Evolutionary conservation across 2,329 filamentous ascomycete species (phyloP).

Genomic region (Aspergillus brasiliensis): DNA sequence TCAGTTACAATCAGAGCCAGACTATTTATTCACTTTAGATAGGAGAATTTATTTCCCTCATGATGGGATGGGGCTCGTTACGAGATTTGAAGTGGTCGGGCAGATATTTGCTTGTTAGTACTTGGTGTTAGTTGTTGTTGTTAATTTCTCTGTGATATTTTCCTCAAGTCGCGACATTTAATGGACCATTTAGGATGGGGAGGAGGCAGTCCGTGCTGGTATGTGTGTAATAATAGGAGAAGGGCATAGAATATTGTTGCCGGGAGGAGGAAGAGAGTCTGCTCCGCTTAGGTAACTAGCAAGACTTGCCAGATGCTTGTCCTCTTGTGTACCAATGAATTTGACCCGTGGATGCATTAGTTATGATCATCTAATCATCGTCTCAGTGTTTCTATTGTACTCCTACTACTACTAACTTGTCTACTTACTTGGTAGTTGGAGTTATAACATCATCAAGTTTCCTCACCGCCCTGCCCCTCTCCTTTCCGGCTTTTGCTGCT

Average conservation of each 20-base stretch:
- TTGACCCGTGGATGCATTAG: too few relatives aligned
- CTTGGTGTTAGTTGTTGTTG: neutral
- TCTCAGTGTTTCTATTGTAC: too few relatives aligned
- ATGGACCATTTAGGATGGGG: neutral
- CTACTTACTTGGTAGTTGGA: too few relatives aligned
- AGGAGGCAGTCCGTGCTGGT: too few relatives aligned
- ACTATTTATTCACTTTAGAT: neutral
- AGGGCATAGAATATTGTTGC: too few relatives aligned
- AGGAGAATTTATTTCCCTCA: neutral
- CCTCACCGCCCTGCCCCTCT: slow-evolving; percentile 3
- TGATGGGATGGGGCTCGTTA: neutral
- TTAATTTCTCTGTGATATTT: neutral
- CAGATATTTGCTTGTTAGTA: neutral
- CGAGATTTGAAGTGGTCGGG: neutral
- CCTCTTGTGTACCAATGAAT: too few relatives aligned
- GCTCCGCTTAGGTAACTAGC: too few relatives aligned
- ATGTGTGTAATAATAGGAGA: too few relatives aligned
- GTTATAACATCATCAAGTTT: neutral
- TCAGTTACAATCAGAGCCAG: neutral
- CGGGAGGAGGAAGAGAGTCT: too few relatives aligned
- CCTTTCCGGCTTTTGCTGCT: neutral
- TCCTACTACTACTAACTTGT: too few relatives aligned
- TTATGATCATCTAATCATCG: too few relatives aligned
- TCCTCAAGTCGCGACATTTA: neutral
- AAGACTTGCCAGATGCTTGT: too few relatives aligned